A percentile compares a stretch with the other conserved stretches of the same genome.
These are phyloP conservation scores for Abortiporus biennis DNA, from an alignment of 1,284 basidiomycete species.

Conservation along the genomic window DNA sequence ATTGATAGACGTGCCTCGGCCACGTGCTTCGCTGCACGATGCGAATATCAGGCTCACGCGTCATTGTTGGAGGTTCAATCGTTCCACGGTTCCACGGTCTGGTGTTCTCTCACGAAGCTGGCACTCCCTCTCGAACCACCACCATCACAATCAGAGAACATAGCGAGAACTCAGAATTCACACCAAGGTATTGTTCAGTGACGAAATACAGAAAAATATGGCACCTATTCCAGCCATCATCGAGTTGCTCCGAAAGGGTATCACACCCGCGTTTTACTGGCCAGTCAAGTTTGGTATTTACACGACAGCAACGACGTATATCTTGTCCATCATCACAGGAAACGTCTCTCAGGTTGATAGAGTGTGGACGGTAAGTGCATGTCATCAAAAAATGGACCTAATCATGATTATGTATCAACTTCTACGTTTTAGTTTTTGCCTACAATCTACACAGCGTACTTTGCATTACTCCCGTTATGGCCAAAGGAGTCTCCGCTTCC, in stretches of 20 bases:
- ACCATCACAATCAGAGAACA: no score
- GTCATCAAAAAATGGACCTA: conserved; percentile 11
- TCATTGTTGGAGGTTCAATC: no score
- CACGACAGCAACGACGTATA: conserved; percentile 41
- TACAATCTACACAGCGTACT: conserved; percentile 72
- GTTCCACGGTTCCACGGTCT: no score
- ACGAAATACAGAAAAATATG: conserved; percentile 1
- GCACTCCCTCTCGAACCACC: no score
- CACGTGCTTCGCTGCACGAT: no score
- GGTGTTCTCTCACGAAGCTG: no score
- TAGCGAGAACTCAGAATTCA: no score
- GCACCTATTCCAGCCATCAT: conserved; percentile 8
- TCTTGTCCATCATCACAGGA: conserved; percentile 59
- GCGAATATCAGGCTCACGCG: no score
- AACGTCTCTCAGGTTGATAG: conserved; percentile 86
- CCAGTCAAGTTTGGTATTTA: conserved; percentile 57
- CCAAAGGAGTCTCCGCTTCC: conserved; percentile 37
- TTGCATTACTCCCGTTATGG: conserved; percentile 66
- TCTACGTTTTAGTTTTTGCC: conserved; percentile 50
- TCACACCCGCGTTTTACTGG: conserved; percentile 42
- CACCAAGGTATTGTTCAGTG: no score
- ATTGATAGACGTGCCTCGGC: no score
- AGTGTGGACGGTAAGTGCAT: conserved; percentile 28
- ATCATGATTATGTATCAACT: background rate
- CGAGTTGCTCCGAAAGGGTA: conserved; percentile 12